Evolutionary conservation across 768 basidiomycete species (phyloP), one percentile per base, ranked within the genome.

Genomic region (Amylocystis lapponica): DNA sequence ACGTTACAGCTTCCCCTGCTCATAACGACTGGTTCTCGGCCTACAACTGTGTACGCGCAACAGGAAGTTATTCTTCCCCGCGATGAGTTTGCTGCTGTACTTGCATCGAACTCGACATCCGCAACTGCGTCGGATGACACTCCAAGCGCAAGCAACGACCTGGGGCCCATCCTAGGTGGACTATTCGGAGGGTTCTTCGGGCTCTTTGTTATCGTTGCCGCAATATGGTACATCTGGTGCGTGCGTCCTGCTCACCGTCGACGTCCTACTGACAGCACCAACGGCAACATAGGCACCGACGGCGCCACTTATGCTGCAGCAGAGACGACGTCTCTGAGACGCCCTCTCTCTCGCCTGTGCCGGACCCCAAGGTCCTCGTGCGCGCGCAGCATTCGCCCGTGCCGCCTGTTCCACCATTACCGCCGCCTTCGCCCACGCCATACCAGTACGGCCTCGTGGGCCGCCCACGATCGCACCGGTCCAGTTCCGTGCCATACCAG

Each of bases 381-480:
- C n/a, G n/a, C n/a, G n/a, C n/a, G n/a, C n/a, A 37, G 1, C 36
- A 45, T 25, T 35, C 42, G 3, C 17, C 35, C 2, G 29, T 39
- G n/a, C 25, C 29, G n/a, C 47, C 31, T 13, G 20, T 22, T 4
- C 31, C 14, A 20, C 26, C 7, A 27, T 33, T 8, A 20, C 30
- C 31, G 2, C 34, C 39, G 11, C 46, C 47, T 17, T 46, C 43
- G 36, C 78, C 76, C 4, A 72, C 64, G 55, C 79, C 80, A 19
- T 83, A 83, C 53, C 69, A 77, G 51, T 83, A 83, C 49, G 80
- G 79, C 14, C 66, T 76, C 31, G 73, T 83, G 20, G 81, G 80
- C 3, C 48, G 47, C 3, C 47, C 49, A 3, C 38, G 41, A 7
- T 48, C 48, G 4, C 36, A 48, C 17, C 50, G 45, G 14, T 40